Evolutionary conservation across 208 protist genomes (phyloP).

Genomic region (Phytomonas sp.): DNA sequence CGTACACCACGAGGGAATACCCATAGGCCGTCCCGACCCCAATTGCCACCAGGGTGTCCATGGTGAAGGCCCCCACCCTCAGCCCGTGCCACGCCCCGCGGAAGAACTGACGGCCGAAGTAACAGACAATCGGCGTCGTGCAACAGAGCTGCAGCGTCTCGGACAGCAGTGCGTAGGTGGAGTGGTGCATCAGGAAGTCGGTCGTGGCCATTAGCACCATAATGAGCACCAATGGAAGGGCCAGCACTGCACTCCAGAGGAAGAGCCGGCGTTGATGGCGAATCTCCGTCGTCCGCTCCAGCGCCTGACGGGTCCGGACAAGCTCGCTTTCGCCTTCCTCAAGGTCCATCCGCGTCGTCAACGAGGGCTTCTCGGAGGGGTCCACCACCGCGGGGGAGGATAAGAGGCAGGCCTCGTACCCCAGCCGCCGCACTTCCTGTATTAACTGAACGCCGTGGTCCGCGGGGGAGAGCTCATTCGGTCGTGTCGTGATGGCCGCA

Average conservation of each 20-base stretch:
- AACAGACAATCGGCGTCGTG: constrained; percentile 81
- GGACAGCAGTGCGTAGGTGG: constrained; percentile 17
- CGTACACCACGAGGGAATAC: constrained; percentile 52
- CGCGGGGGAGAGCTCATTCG: constrained; percentile 13
- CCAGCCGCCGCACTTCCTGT: constrained; percentile 39
- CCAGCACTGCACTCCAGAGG: constrained; percentile 39
- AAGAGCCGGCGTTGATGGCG: constrained; percentile 27
- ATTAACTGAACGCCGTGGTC: neutral
- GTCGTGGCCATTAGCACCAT: constrained; percentile 64
- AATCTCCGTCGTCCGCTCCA: constrained; percentile 71
- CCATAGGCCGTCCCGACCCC: constrained; percentile 65
- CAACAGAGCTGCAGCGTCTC: constrained; percentile 48
- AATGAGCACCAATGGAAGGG: constrained; percentile 46
- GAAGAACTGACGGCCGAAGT: constrained; percentile 71
- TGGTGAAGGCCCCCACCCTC: constrained; percentile 60
- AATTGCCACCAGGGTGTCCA: constrained; percentile 85
- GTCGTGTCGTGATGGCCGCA: constrained; percentile 31
- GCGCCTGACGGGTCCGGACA: constrained; percentile 29
- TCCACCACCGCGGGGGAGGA: neutral
- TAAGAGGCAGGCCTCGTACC: constrained; percentile 19
- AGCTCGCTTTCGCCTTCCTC: constrained; percentile 12
- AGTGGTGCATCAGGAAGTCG: constrained; percentile 20
- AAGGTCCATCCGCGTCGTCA: neutral
- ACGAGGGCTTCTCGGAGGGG: neutral
- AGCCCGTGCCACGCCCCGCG: constrained; percentile 47